These are phyloP conservation scores for Phylloporus arenicola DNA, from an alignment of 768 basidiomycete genomes.

Conservation along the genomic window DNA sequence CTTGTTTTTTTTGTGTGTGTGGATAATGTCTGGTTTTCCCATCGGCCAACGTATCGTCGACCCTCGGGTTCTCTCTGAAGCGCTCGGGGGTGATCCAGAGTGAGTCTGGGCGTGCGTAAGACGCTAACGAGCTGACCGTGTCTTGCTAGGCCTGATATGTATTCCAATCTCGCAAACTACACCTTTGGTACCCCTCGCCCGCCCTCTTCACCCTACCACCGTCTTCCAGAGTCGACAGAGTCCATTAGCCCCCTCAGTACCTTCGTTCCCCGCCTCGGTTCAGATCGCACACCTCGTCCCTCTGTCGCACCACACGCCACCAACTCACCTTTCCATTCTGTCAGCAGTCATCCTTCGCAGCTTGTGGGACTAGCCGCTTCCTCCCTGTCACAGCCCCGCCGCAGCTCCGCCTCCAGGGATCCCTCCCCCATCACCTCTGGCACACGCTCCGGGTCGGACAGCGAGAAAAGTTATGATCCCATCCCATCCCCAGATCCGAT, in stretches of 20 bases:
- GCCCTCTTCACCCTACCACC: constrained; percentile 8
- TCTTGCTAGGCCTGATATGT: constrained; percentile 18
- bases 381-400: constrained; percentile 14
- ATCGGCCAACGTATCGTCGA: constrained; percentile 27
- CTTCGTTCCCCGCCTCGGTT: constrained; percentile 14
- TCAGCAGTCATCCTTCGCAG: constrained; percentile 33
- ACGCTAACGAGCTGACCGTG: background rate
- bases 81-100: constrained; percentile 15
- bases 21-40: constrained; percentile 7
- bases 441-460: constrained; percentile 19
- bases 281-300: constrained; percentile 43
- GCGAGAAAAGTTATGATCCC: constrained; percentile 35
- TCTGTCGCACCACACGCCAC: constrained; percentile 29
- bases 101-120: background rate
- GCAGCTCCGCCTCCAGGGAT: background rate
- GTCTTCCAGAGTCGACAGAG: constrained; percentile 12
- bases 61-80: constrained; percentile 25
- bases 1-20: constrained; percentile 2
- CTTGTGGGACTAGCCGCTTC: constrained; percentile 24
- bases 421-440: constrained; percentile 8
- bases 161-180: constrained; percentile 37
- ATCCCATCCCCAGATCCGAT: constrained; percentile 30
- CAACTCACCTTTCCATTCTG: constrained; percentile 4
- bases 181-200: constrained; percentile 36
- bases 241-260: constrained; percentile 36